Conservation (phyloP, 495 filamentous ascomycete species). For the Annulohypoxylon nitens region DNA sequence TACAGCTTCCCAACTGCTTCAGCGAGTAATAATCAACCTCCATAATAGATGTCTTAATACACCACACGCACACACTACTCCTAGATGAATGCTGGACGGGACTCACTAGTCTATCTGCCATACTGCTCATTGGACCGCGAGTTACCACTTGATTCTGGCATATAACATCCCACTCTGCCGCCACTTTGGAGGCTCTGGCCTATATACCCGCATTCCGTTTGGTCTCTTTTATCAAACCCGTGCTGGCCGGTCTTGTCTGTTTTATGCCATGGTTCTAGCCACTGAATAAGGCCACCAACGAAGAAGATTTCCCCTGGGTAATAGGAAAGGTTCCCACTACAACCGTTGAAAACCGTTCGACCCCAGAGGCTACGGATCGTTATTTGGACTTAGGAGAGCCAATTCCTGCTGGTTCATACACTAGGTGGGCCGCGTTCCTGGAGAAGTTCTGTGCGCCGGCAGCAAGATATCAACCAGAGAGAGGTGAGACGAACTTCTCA, state of each 20-base stretch:
- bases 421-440: slow-evolving; percentile 22
- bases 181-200: slow-evolving; percentile 14
- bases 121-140: slow-evolving; percentile 18
- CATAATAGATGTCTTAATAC: slow-evolving; percentile 39
- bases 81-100: slow-evolving; percentile 11
- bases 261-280: slow-evolving; percentile 6
- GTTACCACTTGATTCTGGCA: slow-evolving; percentile 19
- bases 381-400: slow-evolving; percentile 10
- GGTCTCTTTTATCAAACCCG: slow-evolving; percentile 13
- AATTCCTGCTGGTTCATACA: slow-evolving; percentile 22
- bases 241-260: slow-evolving; percentile 11
- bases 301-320: neutral
- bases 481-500: slow-evolving; percentile 18
- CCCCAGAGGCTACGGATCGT: slow-evolving; percentile 17
- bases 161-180: slow-evolving; percentile 24
- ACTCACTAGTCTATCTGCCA: slow-evolving; percentile 14
- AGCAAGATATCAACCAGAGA: slow-evolving; percentile 9
- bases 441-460: slow-evolving; percentile 36
- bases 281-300: neutral
- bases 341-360: slow-evolving; percentile 17
- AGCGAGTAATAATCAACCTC: slow-evolving; percentile 32
- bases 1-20: slow-evolving; percentile 29
- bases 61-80: slow-evolving; percentile 5
- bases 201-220: slow-evolving; percentile 13
- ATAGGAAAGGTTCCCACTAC: slow-evolving; percentile 8